Evolutionary conservation across 768 basidiomycete species (phyloP).

Genomic region (Tulasnella sp.): DNA sequence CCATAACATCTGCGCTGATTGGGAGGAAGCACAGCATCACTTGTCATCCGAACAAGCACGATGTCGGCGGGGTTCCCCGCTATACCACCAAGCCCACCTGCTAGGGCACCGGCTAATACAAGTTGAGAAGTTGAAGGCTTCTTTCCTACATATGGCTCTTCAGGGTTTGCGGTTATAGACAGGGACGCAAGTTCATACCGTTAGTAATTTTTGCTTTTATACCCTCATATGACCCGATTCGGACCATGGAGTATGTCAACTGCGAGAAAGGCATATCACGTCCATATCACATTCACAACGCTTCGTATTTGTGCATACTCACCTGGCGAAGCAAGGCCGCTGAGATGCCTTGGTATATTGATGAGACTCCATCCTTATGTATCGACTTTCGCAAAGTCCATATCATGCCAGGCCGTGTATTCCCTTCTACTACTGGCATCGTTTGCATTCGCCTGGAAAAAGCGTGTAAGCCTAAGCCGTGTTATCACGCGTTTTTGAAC

Average conservation of each 20-base stretch:
- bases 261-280: background rate
- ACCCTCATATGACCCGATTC: slow-evolving; percentile 16
- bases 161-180: background rate
- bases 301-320: no score
- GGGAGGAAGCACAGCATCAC: slow-evolving; percentile 14
- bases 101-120: slow-evolving; percentile 15
- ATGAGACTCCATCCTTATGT: background rate
- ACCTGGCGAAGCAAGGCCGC: slow-evolving; percentile 17
- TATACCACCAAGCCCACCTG: slow-evolving; percentile 16
- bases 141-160: background rate
- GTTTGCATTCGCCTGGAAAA: slow-evolving; percentile 17
- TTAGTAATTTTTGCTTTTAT: slow-evolving; percentile 14
- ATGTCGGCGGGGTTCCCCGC: slow-evolving; percentile 18
- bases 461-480: background rate
- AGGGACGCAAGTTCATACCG: slow-evolving; percentile 8
- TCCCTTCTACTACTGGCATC: slow-evolving; percentile 10
- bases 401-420: slow-evolving; percentile 12
- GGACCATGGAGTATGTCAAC: slow-evolving; percentile 16
- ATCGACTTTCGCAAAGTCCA: slow-evolving; percentile 10
- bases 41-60: slow-evolving; percentile 17
- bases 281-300: no score
- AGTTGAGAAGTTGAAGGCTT: slow-evolving; percentile 14
- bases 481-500: no score
- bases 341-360: slow-evolving; percentile 15
- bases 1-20: slow-evolving; percentile 12